Evolutionary conservation across 805 yeast genomes (phyloP), one percentile per base, ranked within the genome.

Genomic region (Ogataea thermomethanolica): DNA sequence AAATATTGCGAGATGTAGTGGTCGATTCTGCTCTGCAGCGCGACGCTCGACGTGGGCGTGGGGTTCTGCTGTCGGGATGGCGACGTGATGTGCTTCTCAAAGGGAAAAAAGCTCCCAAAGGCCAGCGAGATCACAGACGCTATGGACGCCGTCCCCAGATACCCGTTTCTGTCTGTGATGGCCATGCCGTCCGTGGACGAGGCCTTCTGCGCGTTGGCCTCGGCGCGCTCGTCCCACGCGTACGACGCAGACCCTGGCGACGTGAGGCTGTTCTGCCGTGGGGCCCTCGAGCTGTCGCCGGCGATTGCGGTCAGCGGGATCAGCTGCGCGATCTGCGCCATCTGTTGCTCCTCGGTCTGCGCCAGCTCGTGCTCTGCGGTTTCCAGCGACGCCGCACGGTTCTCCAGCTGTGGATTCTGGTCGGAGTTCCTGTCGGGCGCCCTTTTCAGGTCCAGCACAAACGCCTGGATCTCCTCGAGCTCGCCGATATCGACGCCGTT

Each of bases 171-270:
- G 13, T 45, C 50, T 4, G 47, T 32, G 15, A 41, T 46, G n/a
- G 50, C 50, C 50, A 46, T 46, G 29, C 50, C 50, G 25, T 46
- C 50, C 7, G 27, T 29, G 14, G 24, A 24, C 20, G 30, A 10
- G 12, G 36, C 8, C 2, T 21, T 24, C 26, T 27, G 8, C 20
- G 13, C 14, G 24, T 33, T 35, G 24, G 20, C 25, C 10, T 13
- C 17, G 25, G 38, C 25, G 9, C 44, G 35, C 20, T 46, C 50
- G 23, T 45, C 48, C 45, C 45, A 39, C 21, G 45, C 23, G 28
- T 32, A 29, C 9, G 17, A 29, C 11, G 17, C 31, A 9, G 31
- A 21, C 11, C n/a, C 17, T n/a, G 22, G 21, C 5, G 20, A 17
- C 5, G 20, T 17, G 20, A 17, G 20, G 5, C 5, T 17, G 21